phyloP scores from a whole-genome alignment of 1,284 basidiomycete genomes.

The Ustilago vetiveriae region DNA sequence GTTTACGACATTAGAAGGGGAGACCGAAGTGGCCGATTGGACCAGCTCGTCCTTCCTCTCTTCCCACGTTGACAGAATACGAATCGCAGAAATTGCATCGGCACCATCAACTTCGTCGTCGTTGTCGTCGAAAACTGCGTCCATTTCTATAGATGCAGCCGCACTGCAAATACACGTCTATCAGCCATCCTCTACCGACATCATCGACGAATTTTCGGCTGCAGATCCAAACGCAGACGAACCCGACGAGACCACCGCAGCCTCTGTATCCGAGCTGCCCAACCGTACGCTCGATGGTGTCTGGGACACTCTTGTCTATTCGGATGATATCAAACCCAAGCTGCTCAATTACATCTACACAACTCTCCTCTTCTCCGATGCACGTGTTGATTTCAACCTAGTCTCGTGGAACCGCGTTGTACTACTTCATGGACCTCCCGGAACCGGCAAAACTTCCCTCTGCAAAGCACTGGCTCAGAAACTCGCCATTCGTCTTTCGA shows the following conservation, averaged over 20 bases:
- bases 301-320: constrained; percentile 86
- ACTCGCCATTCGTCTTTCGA: constrained; percentile 85
- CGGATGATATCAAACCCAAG: constrained; percentile 85
- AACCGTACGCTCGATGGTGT: constrained; percentile 84
- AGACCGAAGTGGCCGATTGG: constrained; percentile 79
- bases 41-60: constrained; percentile 72
- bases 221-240: constrained; percentile 72
- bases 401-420: constrained; percentile 95
- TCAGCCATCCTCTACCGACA: constrained; percentile 76
- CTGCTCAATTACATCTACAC: constrained; percentile 93
- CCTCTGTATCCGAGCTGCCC: constrained; percentile 85
- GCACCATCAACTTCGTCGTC: too few relatives aligned
- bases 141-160: constrained; percentile 35
- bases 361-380: constrained; percentile 87
- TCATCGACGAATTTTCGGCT: constrained; percentile 81
- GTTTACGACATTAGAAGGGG: constrained; percentile 70
- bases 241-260: constrained; percentile 75
- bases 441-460: constrained; percentile 95
- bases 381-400: constrained; percentile 87
- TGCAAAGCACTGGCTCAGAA: constrained; percentile 96
- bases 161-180: constrained; percentile 79
- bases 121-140: constrained; percentile 2
- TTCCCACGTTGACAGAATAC: constrained; percentile 79
- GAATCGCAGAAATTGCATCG: constrained; percentile 75
- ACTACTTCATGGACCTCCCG: constrained; percentile 93